A percentile compares a stretch with the other conserved stretches of the same genome.
Conservation (phyloP, 305 asterid genomes). For the Fraxinus sp. region DNA sequence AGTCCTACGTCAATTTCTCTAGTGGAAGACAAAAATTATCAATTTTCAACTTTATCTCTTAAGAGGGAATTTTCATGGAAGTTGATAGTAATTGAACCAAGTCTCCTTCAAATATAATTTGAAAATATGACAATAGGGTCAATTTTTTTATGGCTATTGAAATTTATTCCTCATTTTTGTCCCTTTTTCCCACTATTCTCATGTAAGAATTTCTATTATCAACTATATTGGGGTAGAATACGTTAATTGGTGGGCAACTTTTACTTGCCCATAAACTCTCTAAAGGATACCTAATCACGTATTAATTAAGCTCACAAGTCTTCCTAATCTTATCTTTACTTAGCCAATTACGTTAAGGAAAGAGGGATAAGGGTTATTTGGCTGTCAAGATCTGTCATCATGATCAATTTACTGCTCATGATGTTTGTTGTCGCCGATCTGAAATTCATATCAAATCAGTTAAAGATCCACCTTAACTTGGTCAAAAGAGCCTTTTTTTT, state of each 20-base stretch:
- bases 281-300: not conserved
- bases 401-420: not conserved
- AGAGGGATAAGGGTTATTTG: not conserved
- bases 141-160: not conserved
- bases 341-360: not conserved
- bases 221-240: not conserved
- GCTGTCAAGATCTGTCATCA: not conserved
- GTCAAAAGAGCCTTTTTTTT: too few species aligned
- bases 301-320: not conserved
- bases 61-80: conserved; percentile 9
- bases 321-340: not conserved
- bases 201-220: too few species aligned
- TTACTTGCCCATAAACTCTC: not conserved
- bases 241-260: not conserved
- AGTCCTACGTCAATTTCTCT: conserved; percentile 9
- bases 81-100: conserved; percentile 34
- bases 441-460: too few species aligned
- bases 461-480: too few species aligned
- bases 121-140: not conserved
- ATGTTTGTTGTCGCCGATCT: too few species aligned
- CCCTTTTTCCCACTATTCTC: not conserved
- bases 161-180: not conserved
- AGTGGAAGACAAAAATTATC: conserved; percentile 34
- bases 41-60: conserved; percentile 9
- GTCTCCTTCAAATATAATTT: conserved; percentile 13